Base-by-base conservation (phyloP, 2,329 filamentous ascomycete species). In the Trichophyton schoenleinii region DNA sequence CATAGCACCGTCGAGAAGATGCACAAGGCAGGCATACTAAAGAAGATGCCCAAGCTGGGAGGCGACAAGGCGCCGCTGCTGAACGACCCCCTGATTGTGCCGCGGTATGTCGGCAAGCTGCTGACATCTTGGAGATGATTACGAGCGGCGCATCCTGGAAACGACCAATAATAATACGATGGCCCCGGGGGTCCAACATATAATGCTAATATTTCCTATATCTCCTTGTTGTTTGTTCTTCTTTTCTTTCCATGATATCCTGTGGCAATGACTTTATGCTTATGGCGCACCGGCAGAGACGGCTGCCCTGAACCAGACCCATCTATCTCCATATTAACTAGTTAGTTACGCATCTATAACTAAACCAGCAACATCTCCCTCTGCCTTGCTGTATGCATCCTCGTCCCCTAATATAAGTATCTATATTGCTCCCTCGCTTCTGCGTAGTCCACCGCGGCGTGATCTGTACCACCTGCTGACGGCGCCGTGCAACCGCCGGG, bases 1-100 rank as follows among this genome's bases (percentile, higher is more conserved):
- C 71, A 74, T 60, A 53, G 57, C 4, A 70, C 67, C 22, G 71
- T 74, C 3, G 63, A 67, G 31, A 63, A 67, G 55, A 67, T 70
- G 68, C 60, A 65, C 46, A 63, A 67, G 28, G 63, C 69, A 20
- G 67, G 66, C 3, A 63, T 69, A 13, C 38, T 70, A 48, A 55
- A 64, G 6, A 58, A 64, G 53, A 66, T 67, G 57, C 66, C 66
- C 22, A 62, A 61, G 52, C 58, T 63, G 46, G 66, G 66, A 20
- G 64, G 66, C 15, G 66, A 68, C 46, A 58, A 62, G 11, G 63
- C 67, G 11, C 64, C 65, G 2, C 53, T 64, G 8, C 38, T 65
- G 3, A 58, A 62, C n/a, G 63, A 65, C 42, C 64, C 63, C 3
- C 34, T 66, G 28, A 8, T 62, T 2, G 41, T 60, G 7, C 31